phyloP scores from a whole-genome alignment of 129 eudicot genomes.

The Escallonia rubra region DNA sequence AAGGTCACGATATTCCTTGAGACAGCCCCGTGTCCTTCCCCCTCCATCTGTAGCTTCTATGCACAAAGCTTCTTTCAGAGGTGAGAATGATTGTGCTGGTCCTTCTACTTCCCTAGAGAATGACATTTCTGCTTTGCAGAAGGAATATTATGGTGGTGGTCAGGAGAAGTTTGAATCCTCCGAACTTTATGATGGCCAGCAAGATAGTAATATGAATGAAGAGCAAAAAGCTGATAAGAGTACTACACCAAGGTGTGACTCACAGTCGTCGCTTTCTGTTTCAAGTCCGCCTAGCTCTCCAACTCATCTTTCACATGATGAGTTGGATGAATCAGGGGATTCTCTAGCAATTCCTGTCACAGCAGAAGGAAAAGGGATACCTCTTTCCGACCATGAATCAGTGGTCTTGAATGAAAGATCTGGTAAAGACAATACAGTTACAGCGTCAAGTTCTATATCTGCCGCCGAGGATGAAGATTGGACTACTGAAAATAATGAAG shows the following conservation, averaged over 20 bases:
- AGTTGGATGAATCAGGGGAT: conserved; percentile 79
- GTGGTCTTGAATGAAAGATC: conserved; percentile 30
- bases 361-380: conserved; percentile 36
- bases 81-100: conserved; percentile 43
- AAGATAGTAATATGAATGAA: conserved; percentile 24
- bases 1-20: conserved; percentile 66
- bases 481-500: conserved; percentile 59
- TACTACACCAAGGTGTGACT: conserved; percentile 53
- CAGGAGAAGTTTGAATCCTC: conserved; percentile 38
- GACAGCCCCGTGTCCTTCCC: conserved; percentile 92
- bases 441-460: conserved; percentile 37
- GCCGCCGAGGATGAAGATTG: conserved; percentile 86
- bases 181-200: conserved; percentile 6
- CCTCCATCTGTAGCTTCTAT: conserved; percentile 60
- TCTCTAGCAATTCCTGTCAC: conserved; percentile 33
- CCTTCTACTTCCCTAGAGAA: conserved; percentile 47
- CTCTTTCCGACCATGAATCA: conserved; percentile 24
- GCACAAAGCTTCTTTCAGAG: conserved; percentile 55
- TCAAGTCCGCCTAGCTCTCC: conserved; percentile 89
- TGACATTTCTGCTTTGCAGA: conserved; percentile 29
- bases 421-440: conserved; percentile 19
- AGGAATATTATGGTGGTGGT: conserved; percentile 32
- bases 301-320: conserved; percentile 82
- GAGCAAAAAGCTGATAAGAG: conserved; percentile 34
- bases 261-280: conserved; percentile 82